Evolutionary conservation across 177 flowering plant species (phyloP).

Genomic region (Vitis hybrid): DNA sequence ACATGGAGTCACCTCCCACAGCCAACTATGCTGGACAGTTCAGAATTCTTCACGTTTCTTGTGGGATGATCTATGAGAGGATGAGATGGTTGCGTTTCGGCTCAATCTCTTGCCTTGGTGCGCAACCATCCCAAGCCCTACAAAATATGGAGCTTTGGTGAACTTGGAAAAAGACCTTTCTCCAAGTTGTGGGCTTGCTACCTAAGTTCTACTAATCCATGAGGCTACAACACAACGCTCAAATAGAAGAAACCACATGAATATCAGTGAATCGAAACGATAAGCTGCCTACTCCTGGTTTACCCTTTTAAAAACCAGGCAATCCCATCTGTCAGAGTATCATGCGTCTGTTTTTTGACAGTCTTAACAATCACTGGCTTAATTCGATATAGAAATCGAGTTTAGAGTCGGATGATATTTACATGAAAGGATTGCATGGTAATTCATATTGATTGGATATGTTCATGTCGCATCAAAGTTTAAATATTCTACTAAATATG

Average conservation of each 20-base stretch:
- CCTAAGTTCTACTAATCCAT: background rate
- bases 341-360: too few relatives aligned
- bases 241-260: background rate
- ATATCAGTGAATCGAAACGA: background rate
- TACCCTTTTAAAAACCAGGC: too few relatives aligned
- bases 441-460: too few relatives aligned
- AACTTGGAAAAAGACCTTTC: background rate
- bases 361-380: too few relatives aligned
- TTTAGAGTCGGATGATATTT: too few relatives aligned
- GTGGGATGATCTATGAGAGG: conserved; percentile 5
- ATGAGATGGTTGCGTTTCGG: background rate
- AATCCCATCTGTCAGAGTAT: too few relatives aligned
- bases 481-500: too few relatives aligned
- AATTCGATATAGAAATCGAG: too few relatives aligned
- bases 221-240: background rate
- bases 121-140: background rate
- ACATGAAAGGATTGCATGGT: too few relatives aligned
- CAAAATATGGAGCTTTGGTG: background rate
- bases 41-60: conserved; percentile 7
- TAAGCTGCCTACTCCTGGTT: background rate
- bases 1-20: conserved; percentile 9
- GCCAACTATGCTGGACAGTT: conserved; percentile 11
- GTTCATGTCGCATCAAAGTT: too few relatives aligned
- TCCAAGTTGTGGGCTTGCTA: background rate
- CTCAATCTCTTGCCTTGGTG: background rate